phyloP scores from a whole-genome alignment of 2,329 filamentous ascomycete species.

The Triangularia verruculosa region DNA sequence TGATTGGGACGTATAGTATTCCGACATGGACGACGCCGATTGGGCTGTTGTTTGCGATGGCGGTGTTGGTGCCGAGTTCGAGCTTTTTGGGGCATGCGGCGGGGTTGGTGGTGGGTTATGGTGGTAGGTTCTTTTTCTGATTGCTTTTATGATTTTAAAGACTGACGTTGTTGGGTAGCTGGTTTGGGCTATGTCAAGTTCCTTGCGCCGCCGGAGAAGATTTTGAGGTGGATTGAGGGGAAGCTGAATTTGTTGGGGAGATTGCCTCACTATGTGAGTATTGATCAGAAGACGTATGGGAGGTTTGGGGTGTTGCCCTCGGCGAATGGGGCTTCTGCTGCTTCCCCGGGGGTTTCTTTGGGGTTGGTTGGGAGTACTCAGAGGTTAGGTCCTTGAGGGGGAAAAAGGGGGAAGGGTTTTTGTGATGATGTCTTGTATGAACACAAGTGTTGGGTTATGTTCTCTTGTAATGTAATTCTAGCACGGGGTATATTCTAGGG shows the following conservation, averaged over 20 bases:
- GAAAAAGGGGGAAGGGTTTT: background rate
- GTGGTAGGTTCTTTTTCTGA: constrained; percentile 65
- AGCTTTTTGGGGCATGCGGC: constrained; percentile 85
- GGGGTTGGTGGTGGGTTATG: constrained; percentile 79
- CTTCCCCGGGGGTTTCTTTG: constrained; percentile 47
- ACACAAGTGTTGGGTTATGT: constrained; percentile 7
- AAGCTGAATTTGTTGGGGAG: constrained; percentile 82
- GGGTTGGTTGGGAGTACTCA: constrained; percentile 64
- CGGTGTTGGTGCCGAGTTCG: constrained; percentile 74
- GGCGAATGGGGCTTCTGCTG: constrained; percentile 36
- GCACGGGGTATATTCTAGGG: background rate
- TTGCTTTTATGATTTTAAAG: too few species aligned
- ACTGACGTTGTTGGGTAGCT: constrained; percentile 48
- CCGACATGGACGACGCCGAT: constrained; percentile 91
- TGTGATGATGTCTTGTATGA: background rate
- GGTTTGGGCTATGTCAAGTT: constrained; percentile 87
- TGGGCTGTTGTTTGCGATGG: constrained; percentile 69
- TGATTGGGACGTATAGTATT: constrained; percentile 61
- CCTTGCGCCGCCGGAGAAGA: constrained; percentile 83
- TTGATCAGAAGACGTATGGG: constrained; percentile 94
- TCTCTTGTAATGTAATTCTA: constrained; percentile 7
- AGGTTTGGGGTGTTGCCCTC: constrained; percentile 84
- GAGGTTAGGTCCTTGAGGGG: constrained; percentile 62
- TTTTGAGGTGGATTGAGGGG: constrained; percentile 81
- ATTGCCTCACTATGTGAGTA: constrained; percentile 86